Evolutionary conservation across 1,139 yeast species (phyloP).

Genomic region (Hyphopichia fennica): DNA sequence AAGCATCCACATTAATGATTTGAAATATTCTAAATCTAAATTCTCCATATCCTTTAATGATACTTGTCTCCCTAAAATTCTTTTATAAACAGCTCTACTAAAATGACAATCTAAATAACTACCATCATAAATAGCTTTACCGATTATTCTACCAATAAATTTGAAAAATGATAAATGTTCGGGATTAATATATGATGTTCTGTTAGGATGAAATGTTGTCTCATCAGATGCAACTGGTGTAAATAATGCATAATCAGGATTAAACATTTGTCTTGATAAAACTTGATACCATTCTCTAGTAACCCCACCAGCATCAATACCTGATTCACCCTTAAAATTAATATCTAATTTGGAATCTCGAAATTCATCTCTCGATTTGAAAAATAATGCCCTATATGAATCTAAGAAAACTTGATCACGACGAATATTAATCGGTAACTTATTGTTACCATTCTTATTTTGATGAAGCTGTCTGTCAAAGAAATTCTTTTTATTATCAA

Average conservation of each 20-base stretch:
- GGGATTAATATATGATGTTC: conserved; percentile 90
- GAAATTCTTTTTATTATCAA: conserved; percentile 88
- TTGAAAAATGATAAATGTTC: conserved; percentile 91
- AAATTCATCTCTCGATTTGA: conserved; percentile 76
- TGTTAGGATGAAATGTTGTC: conserved; percentile 93
- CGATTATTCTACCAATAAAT: conserved; percentile 91
- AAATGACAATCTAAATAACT: conserved; percentile 93
- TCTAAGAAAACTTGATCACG: conserved; percentile 93
- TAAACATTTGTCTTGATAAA: conserved; percentile 90
- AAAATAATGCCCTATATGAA: conserved; percentile 81
- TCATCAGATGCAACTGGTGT: conserved; percentile 90
- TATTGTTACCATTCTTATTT: conserved; percentile 41
- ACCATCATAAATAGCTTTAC: conserved; percentile 89
- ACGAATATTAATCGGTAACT: conserved; percentile 66
- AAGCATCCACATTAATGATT: conserved; percentile 92
- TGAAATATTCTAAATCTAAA: conserved; percentile 87
- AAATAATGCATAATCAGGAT: conserved; percentile 93
- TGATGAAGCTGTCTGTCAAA: conserved; percentile 73
- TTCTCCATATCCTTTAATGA: conserved; percentile 94
- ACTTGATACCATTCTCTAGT: conserved; percentile 98
- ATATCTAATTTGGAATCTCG: conserved; percentile 74
- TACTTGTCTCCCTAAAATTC: conserved; percentile 77
- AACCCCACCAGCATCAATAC: conserved; percentile 98
- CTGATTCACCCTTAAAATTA: conserved; percentile 88
- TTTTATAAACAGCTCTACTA: conserved; percentile 91